A percentile compares a stretch with the other conserved stretches of the same genome.
Evolutionary conservation across 495 filamentous ascomycete species (phyloP).

Genomic region (Aspergillus haitiensis): DNA sequence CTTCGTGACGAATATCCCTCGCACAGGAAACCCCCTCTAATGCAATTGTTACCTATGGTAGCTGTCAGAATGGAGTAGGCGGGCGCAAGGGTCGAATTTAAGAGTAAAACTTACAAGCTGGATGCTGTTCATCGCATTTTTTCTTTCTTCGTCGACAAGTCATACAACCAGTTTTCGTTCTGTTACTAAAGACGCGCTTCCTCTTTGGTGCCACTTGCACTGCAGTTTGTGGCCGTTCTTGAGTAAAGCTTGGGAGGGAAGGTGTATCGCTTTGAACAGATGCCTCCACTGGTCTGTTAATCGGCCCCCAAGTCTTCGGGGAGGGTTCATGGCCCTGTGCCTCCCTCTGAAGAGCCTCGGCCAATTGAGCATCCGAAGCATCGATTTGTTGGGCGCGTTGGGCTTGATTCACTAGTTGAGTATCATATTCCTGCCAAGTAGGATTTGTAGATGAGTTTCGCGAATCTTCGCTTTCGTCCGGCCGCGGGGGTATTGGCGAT

Average conservation of each 20-base stretch:
- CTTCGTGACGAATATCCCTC: slow-evolving; percentile 85
- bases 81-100: background rate
- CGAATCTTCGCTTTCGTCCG: slow-evolving; percentile 35
- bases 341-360: slow-evolving; percentile 53
- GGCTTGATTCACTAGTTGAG: slow-evolving; percentile 42
- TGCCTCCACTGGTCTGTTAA: slow-evolving; percentile 35
- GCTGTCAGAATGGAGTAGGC: slow-evolving; percentile 3
- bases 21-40: slow-evolving; percentile 87
- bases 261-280: slow-evolving; percentile 36
- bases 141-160: slow-evolving; percentile 95
- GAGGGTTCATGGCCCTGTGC: slow-evolving; percentile 42
- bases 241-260: slow-evolving; percentile 39
- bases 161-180: slow-evolving; percentile 96
- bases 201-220: slow-evolving; percentile 73
- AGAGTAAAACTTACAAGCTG: slow-evolving; percentile 67
- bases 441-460: slow-evolving; percentile 33
- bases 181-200: slow-evolving; percentile 90
- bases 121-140: slow-evolving; percentile 96
- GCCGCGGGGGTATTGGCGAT: slow-evolving; percentile 28
- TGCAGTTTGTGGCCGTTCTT: slow-evolving; percentile 38
- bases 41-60: slow-evolving; percentile 79
- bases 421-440: slow-evolving; percentile 45
- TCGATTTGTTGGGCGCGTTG: slow-evolving; percentile 51
- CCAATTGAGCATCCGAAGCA: slow-evolving; percentile 51
- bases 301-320: slow-evolving; percentile 32